Percentiles rank a stretch among this genome's conserved stretches.
phyloP scores from a whole-genome alignment of 441 rosid species.

The Adansonia rubrostipa region DNA sequence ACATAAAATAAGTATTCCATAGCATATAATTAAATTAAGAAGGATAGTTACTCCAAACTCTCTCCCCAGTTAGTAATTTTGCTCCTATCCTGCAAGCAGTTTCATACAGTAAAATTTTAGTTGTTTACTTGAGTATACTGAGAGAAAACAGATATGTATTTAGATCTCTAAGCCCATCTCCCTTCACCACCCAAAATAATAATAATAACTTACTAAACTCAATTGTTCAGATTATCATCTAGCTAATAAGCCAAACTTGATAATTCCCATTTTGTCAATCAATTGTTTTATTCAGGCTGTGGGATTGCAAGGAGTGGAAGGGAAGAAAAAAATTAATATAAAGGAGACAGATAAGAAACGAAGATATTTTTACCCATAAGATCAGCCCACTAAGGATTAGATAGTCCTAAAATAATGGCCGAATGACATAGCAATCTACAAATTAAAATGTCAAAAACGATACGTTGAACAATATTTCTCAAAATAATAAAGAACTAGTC shows the following conservation, averaged over 20 bases:
- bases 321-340: too few species aligned
- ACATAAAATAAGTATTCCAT: slow-evolving; percentile 26
- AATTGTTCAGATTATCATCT: not conserved
- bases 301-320: not conserved
- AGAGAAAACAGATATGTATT: not conserved
- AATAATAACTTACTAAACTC: not conserved
- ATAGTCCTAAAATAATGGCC: not conserved
- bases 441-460: slow-evolving; percentile 7
- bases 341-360: not conserved
- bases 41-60: slow-evolving; percentile 58
- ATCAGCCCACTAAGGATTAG: not conserved
- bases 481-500: not conserved
- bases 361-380: not conserved
- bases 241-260: not conserved
- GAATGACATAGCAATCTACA: not conserved
- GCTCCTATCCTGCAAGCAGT: slow-evolving; percentile 65
- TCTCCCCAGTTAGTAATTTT: slow-evolving; percentile 54
- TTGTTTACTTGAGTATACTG: slow-evolving; percentile 12
- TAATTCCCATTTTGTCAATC: not conserved
- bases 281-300: not conserved
- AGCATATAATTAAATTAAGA: slow-evolving; percentile 32
- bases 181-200: not conserved
- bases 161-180: not conserved
- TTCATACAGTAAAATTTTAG: slow-evolving; percentile 27
- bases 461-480: slow-evolving; percentile 15